Evolutionary conservation across 371 early-diverging fungal genomes (phyloP), one percentile per base, ranked within the genome.

Genomic region (Apophysomyces ossiformis): DNA sequence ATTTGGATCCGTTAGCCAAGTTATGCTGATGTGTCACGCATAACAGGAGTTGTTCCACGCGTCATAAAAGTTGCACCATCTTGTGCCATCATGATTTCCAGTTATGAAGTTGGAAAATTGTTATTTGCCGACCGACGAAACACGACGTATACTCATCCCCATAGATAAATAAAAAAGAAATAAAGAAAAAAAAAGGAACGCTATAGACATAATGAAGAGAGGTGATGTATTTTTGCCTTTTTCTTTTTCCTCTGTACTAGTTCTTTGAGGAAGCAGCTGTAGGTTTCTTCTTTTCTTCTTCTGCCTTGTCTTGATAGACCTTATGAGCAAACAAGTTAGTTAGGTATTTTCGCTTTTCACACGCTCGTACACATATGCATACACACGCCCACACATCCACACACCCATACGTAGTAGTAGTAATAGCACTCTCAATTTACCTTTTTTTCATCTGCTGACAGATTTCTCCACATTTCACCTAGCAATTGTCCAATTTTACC

Each of bases 31-130:
- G 16, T 32, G n/a, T 60, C 35, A 35, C n/a, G 16, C 16, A 43
- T 47, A 38, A 44, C 47, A 73, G 60, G 96, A 85, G 12, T 79
- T 87, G 39, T 89, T 0, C 95, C 98, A 0, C 73, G 99, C 26
- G 84, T 96, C 16, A 88, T 90, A 59, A 97, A 96, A 77, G 93
- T 97, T 3, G 96, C 96, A 45, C 96, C 97, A 5, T 91, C 96
- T 1, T 97, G 99, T 74, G 99, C 96, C 3, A 94, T 98, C 60
- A 98, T 98, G 97, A 97, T 98, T 58, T 92, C 93, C 5, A 87
- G 87, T 36, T 94, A 94, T 64, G 95, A 93, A 78, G 73, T 90
- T 41, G 93, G 93, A 11, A 93, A 93, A 64, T 68, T 64, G 16
- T 75, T 86, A 39, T 86, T 89, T 72, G 75, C 81, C 13, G 67